Conservation (phyloP, 2,329 filamentous ascomycete genomes). For the Xylariales sp. region DNA sequence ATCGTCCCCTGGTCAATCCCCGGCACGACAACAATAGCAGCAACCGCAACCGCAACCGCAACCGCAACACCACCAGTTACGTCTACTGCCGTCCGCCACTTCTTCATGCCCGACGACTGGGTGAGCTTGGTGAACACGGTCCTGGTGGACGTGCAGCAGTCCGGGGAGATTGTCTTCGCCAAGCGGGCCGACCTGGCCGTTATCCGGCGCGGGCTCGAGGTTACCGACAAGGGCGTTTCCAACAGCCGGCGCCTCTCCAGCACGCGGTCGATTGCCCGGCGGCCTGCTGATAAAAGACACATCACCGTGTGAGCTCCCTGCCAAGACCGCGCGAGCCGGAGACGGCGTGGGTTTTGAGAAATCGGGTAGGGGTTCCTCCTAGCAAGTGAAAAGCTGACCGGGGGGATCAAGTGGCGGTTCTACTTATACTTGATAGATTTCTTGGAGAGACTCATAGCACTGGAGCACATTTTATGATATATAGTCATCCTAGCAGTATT, state of each 20-base stretch:
- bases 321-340: too few relatives aligned
- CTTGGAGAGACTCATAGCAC: too few relatives aligned
- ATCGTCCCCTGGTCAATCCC: too few relatives aligned
- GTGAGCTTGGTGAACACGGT: conserved; percentile 2
- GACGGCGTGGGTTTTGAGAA: too few relatives aligned
- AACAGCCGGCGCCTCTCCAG: background rate
- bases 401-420: too few relatives aligned
- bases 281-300: conserved; percentile 11
- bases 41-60: background rate
- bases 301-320: too few relatives aligned
- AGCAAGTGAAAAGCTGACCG: too few relatives aligned
- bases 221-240: conserved; percentile 12
- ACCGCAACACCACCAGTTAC: background rate
- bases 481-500: too few relatives aligned
- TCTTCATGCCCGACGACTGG: conserved; percentile 38
- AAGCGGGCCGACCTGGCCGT: conserved; percentile 28
- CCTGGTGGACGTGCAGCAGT: conserved; percentile 12
- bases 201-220: conserved; percentile 27
- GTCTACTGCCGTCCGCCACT: conserved; percentile 14
- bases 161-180: conserved; percentile 27
- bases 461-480: too few relatives aligned
- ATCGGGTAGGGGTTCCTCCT: too few relatives aligned
- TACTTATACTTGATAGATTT: too few relatives aligned
- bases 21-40: too few relatives aligned
- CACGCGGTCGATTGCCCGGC: background rate